These are phyloP conservation scores for Chaetomiaceae sp. DNA, from an alignment of 2,329 filamentous ascomycete genomes.

Conservation along the genomic window DNA sequence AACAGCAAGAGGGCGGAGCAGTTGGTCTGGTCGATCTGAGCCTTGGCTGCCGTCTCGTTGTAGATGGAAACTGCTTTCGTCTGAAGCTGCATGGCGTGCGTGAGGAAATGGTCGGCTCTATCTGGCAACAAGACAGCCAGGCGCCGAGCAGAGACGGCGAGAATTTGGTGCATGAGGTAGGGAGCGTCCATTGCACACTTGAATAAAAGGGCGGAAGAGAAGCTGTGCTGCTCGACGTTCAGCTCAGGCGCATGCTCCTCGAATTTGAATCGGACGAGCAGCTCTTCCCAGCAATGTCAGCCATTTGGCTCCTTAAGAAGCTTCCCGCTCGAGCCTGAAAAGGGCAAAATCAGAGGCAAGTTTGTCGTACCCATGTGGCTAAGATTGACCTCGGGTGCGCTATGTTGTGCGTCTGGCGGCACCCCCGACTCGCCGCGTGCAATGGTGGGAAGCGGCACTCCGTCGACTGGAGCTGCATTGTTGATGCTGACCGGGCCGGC, in stretches of 20 bases:
- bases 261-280: constrained; percentile 25
- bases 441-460: constrained; percentile 16
- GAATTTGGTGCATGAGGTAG: constrained; percentile 33
- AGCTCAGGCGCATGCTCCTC: constrained; percentile 19
- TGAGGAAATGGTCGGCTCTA: constrained; percentile 24
- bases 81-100: constrained; percentile 38
- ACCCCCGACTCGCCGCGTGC: background rate
- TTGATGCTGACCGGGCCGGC: background rate
- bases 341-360: no score
- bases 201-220: constrained; percentile 13
- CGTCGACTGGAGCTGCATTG: constrained; percentile 12
- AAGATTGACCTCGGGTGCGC: constrained; percentile 21
- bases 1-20: constrained; percentile 39
- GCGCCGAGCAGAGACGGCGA: constrained; percentile 34
- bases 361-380: no score
- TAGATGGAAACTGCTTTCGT: constrained; percentile 37
- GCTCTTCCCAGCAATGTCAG: no score
- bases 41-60: constrained; percentile 24
- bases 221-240: constrained; percentile 17
- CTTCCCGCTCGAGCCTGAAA: no score
- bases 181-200: constrained; percentile 24
- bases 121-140: constrained; percentile 26
- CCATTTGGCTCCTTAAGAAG: no score
- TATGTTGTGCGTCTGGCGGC: background rate
- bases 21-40: constrained; percentile 27